Evolutionary conservation across 2,329 filamentous ascomycete genomes (phyloP).

Genomic region (Ilyonectria destructans): DNA sequence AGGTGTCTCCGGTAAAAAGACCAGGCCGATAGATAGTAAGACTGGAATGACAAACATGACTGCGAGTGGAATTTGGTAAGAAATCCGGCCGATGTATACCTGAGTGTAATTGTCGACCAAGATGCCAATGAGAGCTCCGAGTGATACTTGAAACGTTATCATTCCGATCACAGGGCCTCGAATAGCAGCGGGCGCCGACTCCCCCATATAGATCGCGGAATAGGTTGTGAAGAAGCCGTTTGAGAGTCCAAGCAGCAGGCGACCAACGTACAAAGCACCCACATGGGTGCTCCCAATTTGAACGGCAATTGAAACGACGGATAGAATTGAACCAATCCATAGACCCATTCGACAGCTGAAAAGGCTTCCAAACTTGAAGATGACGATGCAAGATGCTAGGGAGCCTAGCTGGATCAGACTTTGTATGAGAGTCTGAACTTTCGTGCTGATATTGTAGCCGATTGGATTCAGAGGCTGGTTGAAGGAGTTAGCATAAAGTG

Average conservation of each 20-base stretch:
- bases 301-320: background rate
- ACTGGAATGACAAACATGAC: conserved; percentile 2
- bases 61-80: conserved; percentile 7
- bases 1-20: conserved; percentile 5
- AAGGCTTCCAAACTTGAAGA: background rate
- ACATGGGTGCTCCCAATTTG: conserved; percentile 9
- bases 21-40: background rate
- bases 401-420: conserved; percentile 5
- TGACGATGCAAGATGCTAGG: conserved; percentile 1
- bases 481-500: background rate
- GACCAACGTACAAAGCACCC: conserved; percentile 2
- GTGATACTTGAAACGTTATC: conserved; percentile 4
- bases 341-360: background rate
- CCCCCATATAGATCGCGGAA: conserved; percentile 4
- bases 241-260: background rate
- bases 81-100: background rate
- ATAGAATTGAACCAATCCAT: background rate
- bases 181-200: background rate
- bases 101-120: conserved; percentile 2
- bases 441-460: conserved; percentile 4
- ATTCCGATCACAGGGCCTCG: conserved; percentile 6
- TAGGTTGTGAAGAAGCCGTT: conserved; percentile 10
- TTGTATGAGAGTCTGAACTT: conserved; percentile 3
- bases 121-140: conserved; percentile 6
- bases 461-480: conserved; percentile 6